Evolutionary conservation across 257 asterid species (phyloP), one percentile per base, ranked within the genome.

Genomic region (Anisodus acutangulus): DNA sequence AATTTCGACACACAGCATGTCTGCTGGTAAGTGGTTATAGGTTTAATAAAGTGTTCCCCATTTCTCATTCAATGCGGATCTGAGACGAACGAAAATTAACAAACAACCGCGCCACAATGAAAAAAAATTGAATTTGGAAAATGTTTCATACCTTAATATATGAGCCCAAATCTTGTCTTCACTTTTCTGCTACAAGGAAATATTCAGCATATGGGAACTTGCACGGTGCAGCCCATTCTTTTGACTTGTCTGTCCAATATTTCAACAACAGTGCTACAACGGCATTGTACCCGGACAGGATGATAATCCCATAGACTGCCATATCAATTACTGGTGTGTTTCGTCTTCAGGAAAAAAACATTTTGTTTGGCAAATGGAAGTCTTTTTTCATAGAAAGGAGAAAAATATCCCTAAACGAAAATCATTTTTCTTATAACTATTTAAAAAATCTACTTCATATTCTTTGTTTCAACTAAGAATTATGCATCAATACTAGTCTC

Each of bases 241-340:
- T 26, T 26, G 31, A 26, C 31, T 26, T 26, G 78, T 93, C 97
- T 86, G 7, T 98, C 98, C 43, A 92, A 94, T 92, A 90, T 90
- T 89, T 95, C 98, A 71, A 94, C 97, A 72, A 92, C 90, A 26
- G 93, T 92, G 88, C 90, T 91, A 90, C 97, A 95, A 26, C 93
- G 95, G 43, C 98, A 95, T 80, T 92, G 92, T 35, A 93, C 92
- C 86, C 96, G 97, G 9, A 97, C 82, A 31, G 35, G 95, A 87
- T 80, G 6, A 93, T 92, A 26, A 89, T 97, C 26, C 97, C 97
- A 16, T 93, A 93, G 11, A 93, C 97, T 9, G 97, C 97, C 97
- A 94, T 93, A 89, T 93, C 97, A 31, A 31, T 31, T 31, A 31
- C 35, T 31, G 35, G 2, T 31, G 45, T 5, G 6, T 3, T 31